Percentiles rank a stretch among this genome's conserved stretches.
These are phyloP conservation scores for Hydnomerulius pinastri DNA, from an alignment of 768 basidiomycete genomes.

Conservation along the genomic window DNA sequence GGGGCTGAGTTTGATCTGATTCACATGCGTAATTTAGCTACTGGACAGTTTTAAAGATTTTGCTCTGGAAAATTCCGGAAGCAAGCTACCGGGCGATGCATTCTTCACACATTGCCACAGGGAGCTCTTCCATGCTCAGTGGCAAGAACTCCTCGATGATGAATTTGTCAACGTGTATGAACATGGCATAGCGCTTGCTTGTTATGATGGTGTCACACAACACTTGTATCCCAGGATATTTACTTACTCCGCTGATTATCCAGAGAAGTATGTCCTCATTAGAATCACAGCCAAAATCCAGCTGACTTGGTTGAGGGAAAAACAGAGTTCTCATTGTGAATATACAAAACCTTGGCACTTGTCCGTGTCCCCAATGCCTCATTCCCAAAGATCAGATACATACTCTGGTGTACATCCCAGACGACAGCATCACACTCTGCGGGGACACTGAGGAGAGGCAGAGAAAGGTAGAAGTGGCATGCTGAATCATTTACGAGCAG, in stretches of 20 bases:
- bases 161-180: constrained; percentile 12
- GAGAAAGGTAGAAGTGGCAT: neutral
- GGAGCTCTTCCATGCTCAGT: constrained; percentile 15
- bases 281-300: neutral
- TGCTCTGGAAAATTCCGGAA: neutral
- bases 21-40: too few relatives aligned
- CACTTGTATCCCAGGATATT: constrained; percentile 25
- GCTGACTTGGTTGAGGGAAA: neutral
- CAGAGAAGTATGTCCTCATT: constrained; percentile 33
- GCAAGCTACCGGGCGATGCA: neutral
- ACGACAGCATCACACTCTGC: neutral
- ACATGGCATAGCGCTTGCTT: constrained; percentile 13
- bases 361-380: constrained; percentile 31
- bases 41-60: constrained; percentile 16
- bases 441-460: neutral
- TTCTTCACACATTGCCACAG: constrained; percentile 12
- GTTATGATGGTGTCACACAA: constrained; percentile 6
- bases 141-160: too few relatives aligned
- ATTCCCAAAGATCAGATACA: constrained; percentile 13
- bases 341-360: constrained; percentile 20
- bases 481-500: constrained; percentile 16
- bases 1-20: too few relatives aligned
- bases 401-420: constrained; percentile 1
- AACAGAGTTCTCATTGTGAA: constrained; percentile 22
- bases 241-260: constrained; percentile 36